Conservation (phyloP, 2,329 filamentous ascomycete genomes). For the Colletotrichum cereale region DNA sequence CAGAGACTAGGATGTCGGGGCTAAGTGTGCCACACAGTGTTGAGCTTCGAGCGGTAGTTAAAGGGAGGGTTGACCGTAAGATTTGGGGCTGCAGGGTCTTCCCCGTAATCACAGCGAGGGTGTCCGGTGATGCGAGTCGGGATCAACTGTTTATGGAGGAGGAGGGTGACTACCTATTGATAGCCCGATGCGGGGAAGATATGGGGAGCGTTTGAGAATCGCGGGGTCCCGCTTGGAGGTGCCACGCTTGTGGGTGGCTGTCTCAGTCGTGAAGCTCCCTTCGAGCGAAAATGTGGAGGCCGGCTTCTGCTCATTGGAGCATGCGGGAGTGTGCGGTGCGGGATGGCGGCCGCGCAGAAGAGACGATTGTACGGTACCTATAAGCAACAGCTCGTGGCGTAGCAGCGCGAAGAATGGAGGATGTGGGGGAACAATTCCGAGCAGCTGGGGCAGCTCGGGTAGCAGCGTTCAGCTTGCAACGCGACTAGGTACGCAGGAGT, state of each 20-base stretch:
- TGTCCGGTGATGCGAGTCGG: constrained; percentile 4
- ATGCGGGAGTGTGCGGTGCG: constrained; percentile 2
- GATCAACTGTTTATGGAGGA: constrained; percentile 25
- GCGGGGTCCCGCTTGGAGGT: constrained; percentile 29
- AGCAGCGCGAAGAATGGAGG: too few species aligned
- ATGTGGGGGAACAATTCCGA: constrained; percentile 20
- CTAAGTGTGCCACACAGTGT: constrained; percentile 13
- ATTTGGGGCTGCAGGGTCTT: constrained; percentile 26
- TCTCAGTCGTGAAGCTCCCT: constrained; percentile 36
- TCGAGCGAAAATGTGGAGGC: constrained; percentile 40
- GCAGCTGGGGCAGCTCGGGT: constrained; percentile 5
- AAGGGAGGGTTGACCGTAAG: constrained; percentile 14
- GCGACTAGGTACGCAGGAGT: background rate
- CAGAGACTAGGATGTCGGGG: constrained; percentile 6
- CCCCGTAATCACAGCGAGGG: constrained; percentile 20
- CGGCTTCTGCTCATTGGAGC: constrained; percentile 12
- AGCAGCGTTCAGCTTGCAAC: background rate
- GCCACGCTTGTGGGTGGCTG: constrained; percentile 17
- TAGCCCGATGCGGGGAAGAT: constrained; percentile 28
- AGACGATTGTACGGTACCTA: constrained; percentile 3
- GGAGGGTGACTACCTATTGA: constrained; percentile 31
- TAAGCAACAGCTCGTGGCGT: constrained; percentile 3
- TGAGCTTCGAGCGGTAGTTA: background rate
- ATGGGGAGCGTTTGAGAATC: constrained; percentile 34
- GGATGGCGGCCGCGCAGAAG: background rate